Base-by-base conservation (phyloP, 306 rosid genomes). In the Quercus cerris region DNA sequence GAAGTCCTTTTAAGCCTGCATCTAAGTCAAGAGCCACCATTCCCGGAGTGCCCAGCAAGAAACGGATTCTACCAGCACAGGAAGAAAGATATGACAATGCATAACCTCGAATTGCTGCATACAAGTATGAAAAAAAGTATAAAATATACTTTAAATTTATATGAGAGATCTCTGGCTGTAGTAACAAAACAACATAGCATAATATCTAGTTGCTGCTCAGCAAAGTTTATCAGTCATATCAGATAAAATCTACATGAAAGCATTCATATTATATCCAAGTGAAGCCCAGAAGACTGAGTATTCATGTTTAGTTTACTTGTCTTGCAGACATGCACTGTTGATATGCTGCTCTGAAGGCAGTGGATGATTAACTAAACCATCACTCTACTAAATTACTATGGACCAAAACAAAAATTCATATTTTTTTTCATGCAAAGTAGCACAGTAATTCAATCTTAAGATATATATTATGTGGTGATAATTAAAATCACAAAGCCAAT, bases 21-120 rank as follows among this genome's bases (percentile, higher is more conserved):
- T 95, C 99, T 86, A 95, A 80, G 81, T 93, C 99, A 70, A 95
- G 99, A 80, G 99, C 99, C 87, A 95, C 94, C 98, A 95, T 95
- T 81, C 99, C 99, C 68, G 98, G 98, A 57, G 96, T 91, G 59
- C 94, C 94, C 73, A 95, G 85, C 88, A 95, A 88, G 89, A 91
- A 95, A 71, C 98, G 94, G 75, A 95, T 91, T 89, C 99, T 89
- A 81, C 97, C 94, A 58, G 97, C 98, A 82, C 97, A 86, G 8
- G 99, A 91, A 82, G 97, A 93, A 83, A 95, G 99, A 86, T 91
- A 93, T 5, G 99, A 95, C 72, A 95, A 81, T 59, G 98, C 92
- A 81, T 95, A 93, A 77, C 98, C 99, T 76, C 99, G 94, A 85
- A 93, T 95, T 27, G 97, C 99, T 95, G 97, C 96, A 88, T 76